Conservation (phyloP, 1,139 yeast genomes). For the Yamadazyma dushanensis region DNA sequence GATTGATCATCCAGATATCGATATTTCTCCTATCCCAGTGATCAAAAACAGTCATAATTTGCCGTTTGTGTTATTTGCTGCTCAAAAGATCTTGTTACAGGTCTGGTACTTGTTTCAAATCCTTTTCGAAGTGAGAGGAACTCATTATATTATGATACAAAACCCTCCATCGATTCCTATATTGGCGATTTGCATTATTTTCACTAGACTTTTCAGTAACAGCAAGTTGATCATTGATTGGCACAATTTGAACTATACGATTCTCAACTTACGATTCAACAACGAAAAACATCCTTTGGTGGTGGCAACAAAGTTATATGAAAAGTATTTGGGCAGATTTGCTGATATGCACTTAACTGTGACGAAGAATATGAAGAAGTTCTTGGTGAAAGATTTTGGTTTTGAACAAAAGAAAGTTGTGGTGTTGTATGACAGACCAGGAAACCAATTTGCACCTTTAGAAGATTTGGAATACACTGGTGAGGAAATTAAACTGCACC, state of each 20-base stretch:
- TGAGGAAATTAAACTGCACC: slow-evolving; percentile 37
- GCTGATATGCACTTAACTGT: slow-evolving; percentile 75
- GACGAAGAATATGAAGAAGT: slow-evolving; percentile 69
- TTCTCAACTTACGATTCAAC: slow-evolving; percentile 64
- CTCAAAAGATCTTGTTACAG: slow-evolving; percentile 61
- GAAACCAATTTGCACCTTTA: slow-evolving; percentile 61
- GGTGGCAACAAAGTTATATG: slow-evolving; percentile 55
- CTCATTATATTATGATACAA: slow-evolving; percentile 74
- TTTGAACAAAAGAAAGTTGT: slow-evolving; percentile 34
- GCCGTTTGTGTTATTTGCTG: slow-evolving; percentile 62
- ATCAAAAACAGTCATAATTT: slow-evolving; percentile 41
- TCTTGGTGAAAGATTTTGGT: slow-evolving; percentile 55
- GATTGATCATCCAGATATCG: slow-evolving; percentile 51
- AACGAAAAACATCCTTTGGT: slow-evolving; percentile 64
- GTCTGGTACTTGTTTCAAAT: slow-evolving; percentile 43
- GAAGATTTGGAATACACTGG: slow-evolving; percentile 18
- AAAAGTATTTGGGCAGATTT: slow-evolving; percentile 54
- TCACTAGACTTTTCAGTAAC: slow-evolving; percentile 54
- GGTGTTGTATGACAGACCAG: slow-evolving; percentile 75
- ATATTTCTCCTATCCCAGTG: slow-evolving; percentile 50
- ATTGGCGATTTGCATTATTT: slow-evolving; percentile 60
- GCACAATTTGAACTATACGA: slow-evolving; percentile 93
- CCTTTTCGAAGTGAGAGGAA: slow-evolving; percentile 57
- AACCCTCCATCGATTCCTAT: slow-evolving; percentile 95
- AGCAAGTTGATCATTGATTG: slow-evolving; percentile 81